Conservation (phyloP, 2,329 filamentous ascomycete genomes). For the Aspergillus neoniger region DNA sequence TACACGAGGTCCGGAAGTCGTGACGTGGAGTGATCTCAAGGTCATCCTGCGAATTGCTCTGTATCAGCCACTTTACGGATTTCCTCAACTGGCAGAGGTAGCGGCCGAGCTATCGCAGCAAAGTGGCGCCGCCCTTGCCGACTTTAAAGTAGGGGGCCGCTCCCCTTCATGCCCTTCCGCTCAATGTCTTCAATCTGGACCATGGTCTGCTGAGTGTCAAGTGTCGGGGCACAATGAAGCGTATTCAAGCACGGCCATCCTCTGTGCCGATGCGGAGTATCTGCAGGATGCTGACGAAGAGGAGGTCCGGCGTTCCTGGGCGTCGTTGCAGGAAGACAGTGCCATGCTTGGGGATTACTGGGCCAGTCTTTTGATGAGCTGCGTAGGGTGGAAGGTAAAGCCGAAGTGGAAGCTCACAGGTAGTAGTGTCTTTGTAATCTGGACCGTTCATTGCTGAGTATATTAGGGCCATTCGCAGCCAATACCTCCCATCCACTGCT, state of each 20-base stretch:
- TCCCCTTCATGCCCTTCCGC: conserved; percentile 29
- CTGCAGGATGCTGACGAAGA: conserved; percentile 21
- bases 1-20: conserved; percentile 35
- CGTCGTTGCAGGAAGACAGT: conserved; percentile 27
- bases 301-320: conserved; percentile 28
- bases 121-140: conserved; percentile 31
- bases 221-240: conserved; percentile 28
- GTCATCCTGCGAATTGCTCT: conserved; percentile 31
- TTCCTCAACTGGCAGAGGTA: conserved; percentile 29
- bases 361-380: conserved; percentile 40
- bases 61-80: conserved; percentile 35
- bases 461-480: conserved; percentile 29
- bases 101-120: conserved; percentile 29
- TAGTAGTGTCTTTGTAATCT: conserved; percentile 16
- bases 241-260: conserved; percentile 33
- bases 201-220: conserved; percentile 35
- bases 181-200: conserved; percentile 32
- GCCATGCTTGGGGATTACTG: conserved; percentile 38
- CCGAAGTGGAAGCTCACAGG: conserved; percentile 41
- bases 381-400: conserved; percentile 40
- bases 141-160: conserved; percentile 33
- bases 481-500: conserved; percentile 55
- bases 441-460: not conserved
- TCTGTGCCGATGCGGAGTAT: conserved; percentile 35
- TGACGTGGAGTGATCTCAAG: conserved; percentile 40